A percentile compares a stretch with the other conserved stretches of the same genome.
Conservation (phyloP, 2,329 filamentous ascomycete species). For the Colletotrichum simmondsii region DNA sequence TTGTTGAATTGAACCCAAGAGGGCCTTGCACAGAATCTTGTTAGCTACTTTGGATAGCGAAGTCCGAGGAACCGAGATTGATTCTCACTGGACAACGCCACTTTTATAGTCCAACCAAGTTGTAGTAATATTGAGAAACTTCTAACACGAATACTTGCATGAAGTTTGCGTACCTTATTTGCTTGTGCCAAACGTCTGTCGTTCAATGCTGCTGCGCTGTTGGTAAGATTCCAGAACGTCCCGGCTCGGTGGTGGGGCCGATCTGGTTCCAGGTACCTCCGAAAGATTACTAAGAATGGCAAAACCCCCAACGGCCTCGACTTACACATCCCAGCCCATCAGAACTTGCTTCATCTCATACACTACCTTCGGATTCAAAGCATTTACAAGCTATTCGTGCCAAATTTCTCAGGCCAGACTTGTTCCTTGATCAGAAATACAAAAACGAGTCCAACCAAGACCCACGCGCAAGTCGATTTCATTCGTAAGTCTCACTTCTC, state of each 20-base stretch:
- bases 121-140: neutral
- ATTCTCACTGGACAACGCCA: neutral
- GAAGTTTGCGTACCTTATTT: neutral
- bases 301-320: neutral
- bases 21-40: neutral
- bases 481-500: neutral
- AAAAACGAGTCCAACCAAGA: neutral
- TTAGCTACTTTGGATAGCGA: too few species aligned
- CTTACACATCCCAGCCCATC: neutral
- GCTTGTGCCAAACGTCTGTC: neutral
- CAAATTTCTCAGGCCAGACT: neutral
- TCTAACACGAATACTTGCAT: neutral
- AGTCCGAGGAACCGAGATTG: neutral
- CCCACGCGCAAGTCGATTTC: neutral
- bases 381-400: neutral
- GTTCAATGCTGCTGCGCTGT: neutral
- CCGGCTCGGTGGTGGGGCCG: slow-evolving; percentile 8
- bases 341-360: neutral
- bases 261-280: neutral
- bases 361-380: neutral
- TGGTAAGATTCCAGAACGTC: neutral
- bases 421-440: neutral
- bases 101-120: neutral
- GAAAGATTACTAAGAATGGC: slow-evolving; percentile 8
- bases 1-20: too few species aligned